Base-by-base conservation (phyloP, 148 eudicot genomes). In the Arbutus unedo region DNA sequence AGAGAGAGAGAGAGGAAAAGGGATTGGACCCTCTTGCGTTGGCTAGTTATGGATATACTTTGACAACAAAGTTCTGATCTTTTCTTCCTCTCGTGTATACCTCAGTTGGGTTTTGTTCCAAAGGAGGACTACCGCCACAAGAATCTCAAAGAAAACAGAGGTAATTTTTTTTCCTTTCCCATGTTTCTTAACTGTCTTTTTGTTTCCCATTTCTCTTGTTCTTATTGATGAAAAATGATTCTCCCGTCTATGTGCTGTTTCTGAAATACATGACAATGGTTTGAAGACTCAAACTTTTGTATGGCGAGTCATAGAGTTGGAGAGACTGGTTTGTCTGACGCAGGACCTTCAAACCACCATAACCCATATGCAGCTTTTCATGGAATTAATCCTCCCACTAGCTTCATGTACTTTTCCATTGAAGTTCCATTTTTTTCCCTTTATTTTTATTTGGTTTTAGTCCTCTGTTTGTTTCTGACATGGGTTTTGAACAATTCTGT, bases 271-370 rank as follows among this genome's bases (percentile, higher is more conserved):
- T 13, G 64, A 85, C 23, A 85, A 83, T 90, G 94, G 84, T 74
- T 83, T 86, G 87, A 88, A 49, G 54, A 41, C 11, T 76, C 38
- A 45, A 6, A 48, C 23, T 73, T 73, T 82, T 93, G 94, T 96
- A 95, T 95, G 98, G 98, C 89, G 67, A 90, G 90, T 83, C 95
- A 90, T 10, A 84, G 95, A 84, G 70, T 92, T 51, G 95, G 91
- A 82, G 91, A 91, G 79, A 84, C 31, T 45, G 77, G 77, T 45
- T 72, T 87, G 41, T 50, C 78, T 23, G 88, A 88, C 31, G 82
- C 92, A 56, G 92, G 88, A 23, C 89, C 90, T 82, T 88, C 92
- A 86, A 93, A 89, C 87, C 98, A 90, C 83, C 91, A 87, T 77
- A 80, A 87, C 48, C 90, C 92, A 31, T 95, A 90, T 82, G 82